A percentile compares a stretch with the other conserved stretches of the same genome.
Evolutionary conservation across 441 rosid genomes (phyloP).

Genomic region (Corymbia calophylla): DNA sequence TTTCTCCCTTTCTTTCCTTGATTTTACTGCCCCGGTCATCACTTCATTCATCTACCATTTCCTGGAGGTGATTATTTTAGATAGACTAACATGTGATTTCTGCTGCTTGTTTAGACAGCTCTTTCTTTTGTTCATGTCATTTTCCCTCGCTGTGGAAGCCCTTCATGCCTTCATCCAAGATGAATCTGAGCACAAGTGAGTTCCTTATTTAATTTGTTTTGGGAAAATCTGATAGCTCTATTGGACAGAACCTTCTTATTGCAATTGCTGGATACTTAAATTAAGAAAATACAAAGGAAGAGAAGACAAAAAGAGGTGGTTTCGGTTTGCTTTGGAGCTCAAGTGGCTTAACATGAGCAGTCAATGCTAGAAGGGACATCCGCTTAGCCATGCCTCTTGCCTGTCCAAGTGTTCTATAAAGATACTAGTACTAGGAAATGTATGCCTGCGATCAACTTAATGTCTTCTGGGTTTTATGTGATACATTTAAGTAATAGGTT

Average conservation of each 20-base stretch:
- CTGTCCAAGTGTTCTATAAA: not conserved
- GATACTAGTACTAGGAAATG: not conserved
- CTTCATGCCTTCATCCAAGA: constrained; percentile 98
- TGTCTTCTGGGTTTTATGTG: not conserved
- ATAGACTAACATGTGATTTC: constrained; percentile 39
- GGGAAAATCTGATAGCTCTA: not conserved
- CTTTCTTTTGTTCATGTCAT: constrained; percentile 97
- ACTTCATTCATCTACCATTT: not conserved
- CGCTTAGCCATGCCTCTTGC: not conserved
- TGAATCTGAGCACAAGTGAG: constrained; percentile 98
- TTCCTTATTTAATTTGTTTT: not conserved
- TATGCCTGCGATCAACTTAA: not conserved
- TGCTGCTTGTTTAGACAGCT: constrained; percentile 95
- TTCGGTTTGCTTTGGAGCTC: not conserved
- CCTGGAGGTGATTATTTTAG: not conserved
- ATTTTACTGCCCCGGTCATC: not conserved
- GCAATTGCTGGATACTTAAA: not conserved
- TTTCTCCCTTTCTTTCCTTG: not conserved
- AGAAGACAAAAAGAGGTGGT: not conserved
- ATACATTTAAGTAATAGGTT: not conserved
- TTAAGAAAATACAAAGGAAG: not conserved
- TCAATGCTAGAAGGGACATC: not conserved
- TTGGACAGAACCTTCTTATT: not conserved
- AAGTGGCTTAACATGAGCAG: not conserved
- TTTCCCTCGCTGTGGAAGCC: constrained; percentile 95